Evolutionary conservation across 495 filamentous ascomycete genomes (phyloP).

Genomic region (Penicillium simplicissimum): DNA sequence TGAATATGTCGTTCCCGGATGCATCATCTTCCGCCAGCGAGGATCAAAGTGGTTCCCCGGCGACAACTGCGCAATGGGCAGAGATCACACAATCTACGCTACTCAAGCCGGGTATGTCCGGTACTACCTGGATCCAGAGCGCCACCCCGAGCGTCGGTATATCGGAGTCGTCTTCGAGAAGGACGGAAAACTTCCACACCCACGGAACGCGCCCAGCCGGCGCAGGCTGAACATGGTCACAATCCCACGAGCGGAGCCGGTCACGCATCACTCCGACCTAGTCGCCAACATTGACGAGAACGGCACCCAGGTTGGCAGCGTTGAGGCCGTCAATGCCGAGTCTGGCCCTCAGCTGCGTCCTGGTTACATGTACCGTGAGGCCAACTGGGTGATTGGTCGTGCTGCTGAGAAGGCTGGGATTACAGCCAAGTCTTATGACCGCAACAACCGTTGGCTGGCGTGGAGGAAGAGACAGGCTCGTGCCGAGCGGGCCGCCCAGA

Average conservation of each 20-base stretch:
- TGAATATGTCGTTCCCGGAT: conserved; percentile 88
- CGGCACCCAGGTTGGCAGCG: conserved; percentile 35
- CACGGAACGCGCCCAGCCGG: conserved; percentile 59
- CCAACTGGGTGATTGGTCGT: conserved; percentile 82
- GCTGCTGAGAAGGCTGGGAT: conserved; percentile 60
- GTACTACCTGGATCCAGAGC: conserved; percentile 85
- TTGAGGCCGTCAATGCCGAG: conserved; percentile 36
- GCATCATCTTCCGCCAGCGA: conserved; percentile 97
- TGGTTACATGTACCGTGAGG: conserved; percentile 79
- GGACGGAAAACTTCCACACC: conserved; percentile 68
- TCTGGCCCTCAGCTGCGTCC: conserved; percentile 55
- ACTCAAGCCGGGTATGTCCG: conserved; percentile 83
- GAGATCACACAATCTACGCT: conserved; percentile 97
- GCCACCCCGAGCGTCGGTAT: conserved; percentile 79
- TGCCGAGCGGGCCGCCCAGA: conserved; percentile 54
- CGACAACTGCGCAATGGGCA: conserved; percentile 88
- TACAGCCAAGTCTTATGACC: conserved; percentile 52
- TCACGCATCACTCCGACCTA: conserved; percentile 38
- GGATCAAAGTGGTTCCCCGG: conserved; percentile 93
- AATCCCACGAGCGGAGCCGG: conserved; percentile 41
- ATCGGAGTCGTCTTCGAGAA: conserved; percentile 89
- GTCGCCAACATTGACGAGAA: conserved; percentile 31
- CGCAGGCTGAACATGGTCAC: conserved; percentile 71
- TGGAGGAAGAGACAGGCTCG: conserved; percentile 61
- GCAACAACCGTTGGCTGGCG: conserved; percentile 59